Evolutionary conservation across 371 early-diverging fungal species (phyloP).

Genomic region (Batrachochytrium dendrobatidis): DNA sequence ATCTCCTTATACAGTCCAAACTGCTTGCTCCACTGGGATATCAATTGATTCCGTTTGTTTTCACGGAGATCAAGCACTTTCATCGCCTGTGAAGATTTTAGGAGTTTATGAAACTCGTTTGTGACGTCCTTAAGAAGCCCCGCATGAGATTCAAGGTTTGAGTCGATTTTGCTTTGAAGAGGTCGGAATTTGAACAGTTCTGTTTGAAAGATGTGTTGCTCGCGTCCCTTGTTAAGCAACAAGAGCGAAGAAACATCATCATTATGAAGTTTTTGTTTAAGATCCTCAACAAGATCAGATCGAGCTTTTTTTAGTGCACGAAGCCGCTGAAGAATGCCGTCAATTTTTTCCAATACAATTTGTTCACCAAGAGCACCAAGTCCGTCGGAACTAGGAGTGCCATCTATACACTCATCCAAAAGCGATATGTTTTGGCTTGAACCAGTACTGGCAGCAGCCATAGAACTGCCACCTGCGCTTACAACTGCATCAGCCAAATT

Average conservation of each 20-base stretch:
- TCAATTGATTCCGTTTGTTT: conserved; percentile 46
- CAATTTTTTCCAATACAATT: conserved; percentile 61
- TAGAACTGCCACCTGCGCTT: neutral
- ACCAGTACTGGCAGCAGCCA: conserved; percentile 8
- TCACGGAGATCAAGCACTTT: conserved; percentile 62
- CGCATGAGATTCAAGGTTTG: conserved; percentile 69
- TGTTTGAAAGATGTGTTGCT: conserved; percentile 76
- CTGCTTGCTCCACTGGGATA: conserved; percentile 44
- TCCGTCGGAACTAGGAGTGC: conserved; percentile 30
- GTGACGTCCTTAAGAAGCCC: conserved; percentile 69
- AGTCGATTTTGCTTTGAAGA: conserved; percentile 62
- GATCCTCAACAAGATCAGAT: conserved; percentile 63
- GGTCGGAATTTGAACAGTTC: conserved; percentile 86
- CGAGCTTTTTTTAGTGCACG: conserved; percentile 64
- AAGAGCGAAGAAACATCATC: conserved; percentile 86
- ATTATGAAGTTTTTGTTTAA: conserved; percentile 73
- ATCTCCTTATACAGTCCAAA: conserved; percentile 55
- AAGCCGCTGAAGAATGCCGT: conserved; percentile 37
- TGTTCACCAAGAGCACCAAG: conserved; percentile 56
- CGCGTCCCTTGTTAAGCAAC: conserved; percentile 75
- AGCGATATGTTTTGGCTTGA: conserved; percentile 23
- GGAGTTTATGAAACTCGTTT: conserved; percentile 59
- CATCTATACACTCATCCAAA: conserved; percentile 41
- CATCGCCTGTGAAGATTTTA: conserved; percentile 65
- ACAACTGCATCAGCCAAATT: conserved; percentile 29